Conservation (phyloP, 495 filamentous ascomycete species). For the Penicillium diatomitis region DNA sequence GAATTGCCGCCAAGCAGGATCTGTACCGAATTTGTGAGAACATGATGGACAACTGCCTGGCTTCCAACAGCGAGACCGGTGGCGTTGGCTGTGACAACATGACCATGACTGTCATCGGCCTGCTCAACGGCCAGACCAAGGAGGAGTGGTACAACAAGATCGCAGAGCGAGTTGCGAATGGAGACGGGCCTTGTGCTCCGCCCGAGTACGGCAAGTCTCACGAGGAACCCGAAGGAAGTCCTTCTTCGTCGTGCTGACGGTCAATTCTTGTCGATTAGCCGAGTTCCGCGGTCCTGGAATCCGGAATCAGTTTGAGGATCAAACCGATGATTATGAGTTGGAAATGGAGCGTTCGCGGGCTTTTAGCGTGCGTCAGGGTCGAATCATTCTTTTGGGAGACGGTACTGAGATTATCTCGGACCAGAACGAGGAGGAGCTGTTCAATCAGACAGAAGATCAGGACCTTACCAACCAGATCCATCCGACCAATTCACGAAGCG, state of each 20-base stretch:
- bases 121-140: slow-evolving; percentile 84
- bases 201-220: slow-evolving; percentile 95
- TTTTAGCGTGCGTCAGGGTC: slow-evolving; percentile 56
- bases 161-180: slow-evolving; percentile 85
- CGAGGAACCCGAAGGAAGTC: slow-evolving; percentile 35
- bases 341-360: slow-evolving; percentile 59
- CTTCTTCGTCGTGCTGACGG: slow-evolving; percentile 38
- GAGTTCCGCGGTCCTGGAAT: slow-evolving; percentile 82
- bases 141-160: slow-evolving; percentile 98
- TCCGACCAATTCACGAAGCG: slow-evolving; percentile 33
- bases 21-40: slow-evolving; percentile 93
- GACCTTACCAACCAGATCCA: slow-evolving; percentile 53
- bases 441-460: slow-evolving; percentile 76
- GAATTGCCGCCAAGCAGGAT: slow-evolving; percentile 91
- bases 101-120: slow-evolving; percentile 89
- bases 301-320: slow-evolving; percentile 88
- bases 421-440: slow-evolving; percentile 82
- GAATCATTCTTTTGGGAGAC: slow-evolving; percentile 91
- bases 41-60: slow-evolving; percentile 99
- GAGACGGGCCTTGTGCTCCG: slow-evolving; percentile 96
- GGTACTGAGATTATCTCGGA: slow-evolving; percentile 83
- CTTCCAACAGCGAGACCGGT: slow-evolving; percentile 93
- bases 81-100: slow-evolving; percentile 99
- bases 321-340: slow-evolving; percentile 83
- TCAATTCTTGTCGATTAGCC: slow-evolving; percentile 49